Conservation (phyloP, 495 filamentous ascomycete species). For the Penicillium antarcticum region DNA sequence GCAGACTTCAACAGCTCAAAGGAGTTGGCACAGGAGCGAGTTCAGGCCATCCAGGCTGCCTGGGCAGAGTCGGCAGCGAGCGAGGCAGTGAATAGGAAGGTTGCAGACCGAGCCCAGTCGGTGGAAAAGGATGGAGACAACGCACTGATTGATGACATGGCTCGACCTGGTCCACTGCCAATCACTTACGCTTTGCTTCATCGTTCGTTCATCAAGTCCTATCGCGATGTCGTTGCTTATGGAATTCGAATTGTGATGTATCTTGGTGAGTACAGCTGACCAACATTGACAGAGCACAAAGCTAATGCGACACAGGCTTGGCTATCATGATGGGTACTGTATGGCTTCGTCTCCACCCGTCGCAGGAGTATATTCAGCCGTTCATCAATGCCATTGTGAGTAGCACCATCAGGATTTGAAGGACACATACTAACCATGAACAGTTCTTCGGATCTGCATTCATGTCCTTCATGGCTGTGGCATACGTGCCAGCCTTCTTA, state of each 20-base stretch:
- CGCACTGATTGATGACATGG: slow-evolving; percentile 16
- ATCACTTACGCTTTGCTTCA: slow-evolving; percentile 59
- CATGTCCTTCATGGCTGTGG: slow-evolving; percentile 90
- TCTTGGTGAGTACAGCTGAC: slow-evolving; percentile 49
- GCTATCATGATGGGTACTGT: slow-evolving; percentile 89
- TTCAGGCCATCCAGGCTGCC: slow-evolving; percentile 24
- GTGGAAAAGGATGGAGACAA: slow-evolving; percentile 13
- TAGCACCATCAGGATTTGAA: not conserved
- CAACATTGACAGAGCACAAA: not conserved
- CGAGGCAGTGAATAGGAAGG: not conserved
- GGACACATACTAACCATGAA: not conserved
- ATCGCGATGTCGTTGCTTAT: slow-evolving; percentile 78
- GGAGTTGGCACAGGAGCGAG: slow-evolving; percentile 29
- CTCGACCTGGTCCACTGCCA: slow-evolving; percentile 15
- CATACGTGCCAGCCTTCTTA: slow-evolving; percentile 77
- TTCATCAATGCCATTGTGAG: slow-evolving; percentile 72
- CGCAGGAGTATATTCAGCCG: slow-evolving; percentile 68
- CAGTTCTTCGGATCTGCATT: slow-evolving; percentile 77
- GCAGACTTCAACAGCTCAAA: slow-evolving; percentile 61
- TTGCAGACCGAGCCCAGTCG: slow-evolving; percentile 9
- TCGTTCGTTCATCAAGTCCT: slow-evolving; percentile 73
- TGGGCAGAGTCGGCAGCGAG: slow-evolving; percentile 28
- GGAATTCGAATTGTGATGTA: slow-evolving; percentile 84
- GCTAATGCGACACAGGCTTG: slow-evolving; percentile 39
- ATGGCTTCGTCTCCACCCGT: slow-evolving; percentile 64